Evolutionary conservation across 169 alveolate genomes (phyloP).

Genomic region (Babesia ovata): DNA sequence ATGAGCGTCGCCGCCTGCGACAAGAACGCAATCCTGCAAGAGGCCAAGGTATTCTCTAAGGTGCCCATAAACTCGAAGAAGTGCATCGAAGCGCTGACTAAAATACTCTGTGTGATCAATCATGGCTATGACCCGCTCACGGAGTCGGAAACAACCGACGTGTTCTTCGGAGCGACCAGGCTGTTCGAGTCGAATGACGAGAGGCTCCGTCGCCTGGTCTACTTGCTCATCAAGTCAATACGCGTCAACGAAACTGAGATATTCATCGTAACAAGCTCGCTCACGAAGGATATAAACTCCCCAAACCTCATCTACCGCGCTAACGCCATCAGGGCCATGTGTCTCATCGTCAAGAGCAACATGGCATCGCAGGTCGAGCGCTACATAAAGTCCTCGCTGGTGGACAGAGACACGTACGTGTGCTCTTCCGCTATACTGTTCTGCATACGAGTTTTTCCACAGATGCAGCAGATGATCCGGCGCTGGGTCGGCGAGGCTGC

Average conservation of each 20-base stretch:
- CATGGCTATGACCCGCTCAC: slow-evolving; percentile 86
- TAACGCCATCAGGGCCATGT: slow-evolving; percentile 93
- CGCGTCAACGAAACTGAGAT: slow-evolving; percentile 90
- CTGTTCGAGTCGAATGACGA: slow-evolving; percentile 90
- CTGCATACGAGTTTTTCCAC: slow-evolving; percentile 85
- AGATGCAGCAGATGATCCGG: slow-evolving; percentile 90
- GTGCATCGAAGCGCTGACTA: slow-evolving; percentile 83
- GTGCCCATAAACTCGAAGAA: slow-evolving; percentile 82
- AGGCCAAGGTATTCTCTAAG: slow-evolving; percentile 86
- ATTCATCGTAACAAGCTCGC: slow-evolving; percentile 93
- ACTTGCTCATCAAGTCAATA: slow-evolving; percentile 89
- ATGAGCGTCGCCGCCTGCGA: slow-evolving; percentile 60
- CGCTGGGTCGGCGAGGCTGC: slow-evolving; percentile 85
- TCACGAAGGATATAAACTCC: slow-evolving; percentile 93
- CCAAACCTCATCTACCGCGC: slow-evolving; percentile 93
- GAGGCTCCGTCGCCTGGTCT: slow-evolving; percentile 89
- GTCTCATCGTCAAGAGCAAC: slow-evolving; percentile 91
- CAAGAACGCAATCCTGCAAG: slow-evolving; percentile 85
- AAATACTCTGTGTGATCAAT: slow-evolving; percentile 81
- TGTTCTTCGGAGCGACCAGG: slow-evolving; percentile 93
- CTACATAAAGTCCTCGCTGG: slow-evolving; percentile 89
- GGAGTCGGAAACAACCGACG: slow-evolving; percentile 87
- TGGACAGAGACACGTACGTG: slow-evolving; percentile 91
- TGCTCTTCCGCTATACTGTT: slow-evolving; percentile 91
- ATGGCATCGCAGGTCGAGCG: slow-evolving; percentile 94